Evolutionary conservation across 306 rosid genomes (phyloP), one percentile per base, ranked within the genome.

Genomic region (Ziziphus jujuba): DNA sequence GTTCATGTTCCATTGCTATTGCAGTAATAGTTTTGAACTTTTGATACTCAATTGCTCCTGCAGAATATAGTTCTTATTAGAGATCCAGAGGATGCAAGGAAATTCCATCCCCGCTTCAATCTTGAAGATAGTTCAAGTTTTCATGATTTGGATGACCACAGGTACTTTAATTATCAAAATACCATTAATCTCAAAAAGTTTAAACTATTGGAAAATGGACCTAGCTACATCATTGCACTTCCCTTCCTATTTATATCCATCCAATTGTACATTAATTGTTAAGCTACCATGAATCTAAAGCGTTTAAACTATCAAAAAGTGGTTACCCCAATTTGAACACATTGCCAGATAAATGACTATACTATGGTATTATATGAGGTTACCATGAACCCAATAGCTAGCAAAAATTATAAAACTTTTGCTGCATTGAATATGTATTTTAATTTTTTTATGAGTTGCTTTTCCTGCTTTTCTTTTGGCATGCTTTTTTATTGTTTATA

Each of bases 51-150:
- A 22, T 70, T 79, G 61, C 54, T 68, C 60, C 78, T 84, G 84
- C 89, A 93, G 98, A 90, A 90, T 74, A 80, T 93, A 65, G 96
- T 88, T 81, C 87, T 93, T 34, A 84, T 93, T 56, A 84, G 79
- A 71, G 97, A 90, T 78, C 88, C 90, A 31, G 97, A 93, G 79
- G 81, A 90, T 81, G 90, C 86, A 72, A 82, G 70, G 70, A 83
- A 77, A 61, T 93, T 93, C 74, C 90, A 86, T 75, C 98, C 98
- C 66, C 98, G 98, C 51, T 93, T 93, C 86, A 90, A 93, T 87
- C 72, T 93, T 24, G 98, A 93, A 81, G 96, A 90, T 57, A 90
- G 95, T 69, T 78, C 95, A 48, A 86, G 85, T 82, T 93, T 90
- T 81, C 78, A 73, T 50, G 95, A 85, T 77, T 85, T 93, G 86